These are phyloP conservation scores for Coprinellus micaceus DNA, from an alignment of 768 basidiomycete species.

Conservation along the genomic window DNA sequence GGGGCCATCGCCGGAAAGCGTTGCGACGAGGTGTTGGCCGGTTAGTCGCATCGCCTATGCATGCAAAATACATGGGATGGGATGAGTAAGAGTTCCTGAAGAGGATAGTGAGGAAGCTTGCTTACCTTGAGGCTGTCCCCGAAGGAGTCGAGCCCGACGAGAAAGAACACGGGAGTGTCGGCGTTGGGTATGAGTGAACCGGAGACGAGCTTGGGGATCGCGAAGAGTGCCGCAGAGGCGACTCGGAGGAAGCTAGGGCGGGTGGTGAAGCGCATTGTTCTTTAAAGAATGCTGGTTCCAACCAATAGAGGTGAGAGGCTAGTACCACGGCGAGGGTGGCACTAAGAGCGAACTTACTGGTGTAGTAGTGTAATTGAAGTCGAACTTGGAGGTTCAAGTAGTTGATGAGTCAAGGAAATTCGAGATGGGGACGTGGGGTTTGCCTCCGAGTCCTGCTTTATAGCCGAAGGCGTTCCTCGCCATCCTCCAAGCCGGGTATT, in stretches of 20 bases:
- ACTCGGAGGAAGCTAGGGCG: no score
- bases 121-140: constrained; percentile 20
- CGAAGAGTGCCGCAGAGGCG: background rate
- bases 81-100: background rate
- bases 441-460: no score
- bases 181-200: constrained; percentile 19
- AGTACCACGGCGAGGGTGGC: no score
- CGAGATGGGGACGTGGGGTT: no score
- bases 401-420: no score
- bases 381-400: no score
- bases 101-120: background rate
- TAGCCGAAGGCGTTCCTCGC: no score
- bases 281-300: no score
- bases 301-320: no score
- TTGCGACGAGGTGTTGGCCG: constrained; percentile 15
- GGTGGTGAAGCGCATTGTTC: background rate
- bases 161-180: constrained; percentile 25
- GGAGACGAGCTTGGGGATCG: background rate
- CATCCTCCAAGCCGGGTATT: no score
- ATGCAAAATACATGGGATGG: constrained; percentile 11
- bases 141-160: constrained; percentile 18
- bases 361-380: no score
- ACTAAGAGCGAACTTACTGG: no score
- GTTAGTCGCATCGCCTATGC: constrained; percentile 6
- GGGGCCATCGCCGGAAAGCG: constrained; percentile 20